phyloP scores from a whole-genome alignment of 805 yeast genomes.

The Ogataea nakhonphanomensis region DNA sequence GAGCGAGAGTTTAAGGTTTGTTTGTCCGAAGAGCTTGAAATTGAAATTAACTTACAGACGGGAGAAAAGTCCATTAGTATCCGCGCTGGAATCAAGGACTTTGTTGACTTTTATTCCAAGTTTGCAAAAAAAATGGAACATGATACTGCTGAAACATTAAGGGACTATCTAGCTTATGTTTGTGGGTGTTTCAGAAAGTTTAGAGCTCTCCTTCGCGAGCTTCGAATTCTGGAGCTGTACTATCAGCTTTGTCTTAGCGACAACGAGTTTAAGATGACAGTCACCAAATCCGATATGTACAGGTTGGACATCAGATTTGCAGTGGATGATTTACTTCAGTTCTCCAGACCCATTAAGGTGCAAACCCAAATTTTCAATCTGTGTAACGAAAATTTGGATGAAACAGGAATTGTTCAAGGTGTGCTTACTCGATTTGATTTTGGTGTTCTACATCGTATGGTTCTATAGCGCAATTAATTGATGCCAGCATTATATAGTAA shows the following conservation, averaged over 20 bases:
- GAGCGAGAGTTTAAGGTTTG: slow-evolving; percentile 3
- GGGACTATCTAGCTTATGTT: slow-evolving; percentile 8
- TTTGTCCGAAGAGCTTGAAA: slow-evolving; percentile 6
- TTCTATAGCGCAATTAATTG: slow-evolving; percentile 6
- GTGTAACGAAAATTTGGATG: not conserved
- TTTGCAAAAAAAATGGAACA: not conserved
- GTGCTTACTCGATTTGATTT: slow-evolving; percentile 4
- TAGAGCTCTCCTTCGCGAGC: slow-evolving; percentile 10
- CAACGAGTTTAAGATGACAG: slow-evolving; percentile 2
- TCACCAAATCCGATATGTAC: slow-evolving; percentile 13
- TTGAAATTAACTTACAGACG: slow-evolving; percentile 6
- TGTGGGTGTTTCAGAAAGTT: slow-evolving; percentile 4
- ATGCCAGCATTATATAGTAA: not conserved
- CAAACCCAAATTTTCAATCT: slow-evolving; percentile 5
- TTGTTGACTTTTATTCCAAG: slow-evolving; percentile 2
- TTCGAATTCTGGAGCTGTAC: slow-evolving; percentile 10
- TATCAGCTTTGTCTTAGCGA: slow-evolving; percentile 10
- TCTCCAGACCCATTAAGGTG: slow-evolving; percentile 6
- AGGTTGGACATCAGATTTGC: slow-evolving; percentile 9
- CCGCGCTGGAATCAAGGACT: slow-evolving; percentile 1
- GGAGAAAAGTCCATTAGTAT: slow-evolving; percentile 4
- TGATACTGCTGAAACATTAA: not conserved
- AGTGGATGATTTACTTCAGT: slow-evolving; percentile 8
- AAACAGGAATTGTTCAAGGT: slow-evolving; percentile 6
- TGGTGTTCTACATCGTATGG: slow-evolving; percentile 9